Evolutionary conservation across 2,329 filamentous ascomycete species (phyloP), one percentile per base, ranked within the genome.

Genomic region (Aspergillus sojae): DNA sequence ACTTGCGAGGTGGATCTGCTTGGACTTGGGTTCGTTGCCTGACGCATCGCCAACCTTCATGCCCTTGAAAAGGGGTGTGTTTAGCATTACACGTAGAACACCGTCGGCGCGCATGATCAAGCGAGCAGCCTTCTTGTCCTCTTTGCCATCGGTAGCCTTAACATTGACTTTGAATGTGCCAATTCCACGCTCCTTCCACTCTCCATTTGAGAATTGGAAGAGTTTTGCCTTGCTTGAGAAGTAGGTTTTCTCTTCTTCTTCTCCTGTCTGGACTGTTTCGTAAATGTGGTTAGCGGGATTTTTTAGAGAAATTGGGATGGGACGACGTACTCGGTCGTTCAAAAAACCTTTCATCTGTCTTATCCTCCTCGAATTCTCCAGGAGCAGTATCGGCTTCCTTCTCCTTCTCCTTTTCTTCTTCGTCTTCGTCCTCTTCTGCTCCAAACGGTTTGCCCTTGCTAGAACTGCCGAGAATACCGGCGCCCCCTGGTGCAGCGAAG

Each of bases 41-140:
- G 78, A 75, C 5, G 79, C 74, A 66, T 93, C 88, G 64, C 93
- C 89, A 72, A 96, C 92, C 52, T 88, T 88, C 86, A 96, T 91
- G 5, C 89, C 87, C 62, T 91, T 90, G 64, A 93, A 86, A 63
- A 98, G 84, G 1, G 89, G 88, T 1, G 91, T 92, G 79, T 98
- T 98, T 57, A 98, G 83, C 65, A 97, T 89, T 60, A 98, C 88
- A 26, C 93, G 88, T 72, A 94, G 89, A 1, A 92, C 95, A 64
- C 93, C 93, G 72, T 97, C 94, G 69, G 96, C 93, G 21, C 94
- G 90, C 88, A 97, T 93, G 65, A 98, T 86, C 68, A 98, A 86
- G 48, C 94, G 90, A 28, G 90, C 86, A 65, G 81, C 82, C 52
- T 72, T 76, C 43, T 78, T 77, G 58, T 75, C 85, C 62, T 87